phyloP scores from a whole-genome alignment of 2,329 filamentous ascomycete species.

The Alternaria incomplexa region DNA sequence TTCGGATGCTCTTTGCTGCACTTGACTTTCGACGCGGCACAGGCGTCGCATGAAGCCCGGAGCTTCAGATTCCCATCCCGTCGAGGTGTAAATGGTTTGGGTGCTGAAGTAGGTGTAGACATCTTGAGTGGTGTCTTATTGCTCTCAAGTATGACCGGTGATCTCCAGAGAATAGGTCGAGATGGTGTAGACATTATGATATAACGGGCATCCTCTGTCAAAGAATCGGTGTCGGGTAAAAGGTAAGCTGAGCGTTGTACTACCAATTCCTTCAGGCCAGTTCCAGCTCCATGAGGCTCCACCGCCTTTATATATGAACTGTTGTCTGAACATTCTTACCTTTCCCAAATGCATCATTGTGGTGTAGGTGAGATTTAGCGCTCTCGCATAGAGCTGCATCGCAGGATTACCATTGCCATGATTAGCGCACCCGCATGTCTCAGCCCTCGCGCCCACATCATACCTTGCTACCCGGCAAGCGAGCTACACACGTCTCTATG shows the following conservation, averaged over 20 bases:
- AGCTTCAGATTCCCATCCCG: slow-evolving; percentile 38
- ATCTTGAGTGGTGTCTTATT: slow-evolving; percentile 16
- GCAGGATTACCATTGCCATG: slow-evolving; percentile 3
- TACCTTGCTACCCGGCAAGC: slow-evolving; percentile 1
- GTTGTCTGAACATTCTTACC: not conserved
- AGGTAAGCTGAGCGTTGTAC: slow-evolving; percentile 7
- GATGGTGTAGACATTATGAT: slow-evolving; percentile 29
- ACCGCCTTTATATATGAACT: slow-evolving; percentile 11
- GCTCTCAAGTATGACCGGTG: slow-evolving; percentile 17
- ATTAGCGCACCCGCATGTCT: slow-evolving; percentile 7
- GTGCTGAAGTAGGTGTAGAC: slow-evolving; percentile 27
- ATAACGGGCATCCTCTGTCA: not conserved
- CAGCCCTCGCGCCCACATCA: not conserved
- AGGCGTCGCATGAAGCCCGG: slow-evolving; percentile 45
- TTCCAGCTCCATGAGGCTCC: not conserved
- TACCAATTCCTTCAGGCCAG: not conserved
- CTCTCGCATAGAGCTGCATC: slow-evolving; percentile 2
- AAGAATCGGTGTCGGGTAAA: slow-evolving; percentile 5
- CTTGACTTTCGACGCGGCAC: slow-evolving; percentile 47
- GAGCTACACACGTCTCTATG: not conserved
- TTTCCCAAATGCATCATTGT: not conserved
- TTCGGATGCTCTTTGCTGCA: slow-evolving; percentile 46
- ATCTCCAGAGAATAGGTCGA: slow-evolving; percentile 30
- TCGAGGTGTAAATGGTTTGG: slow-evolving; percentile 18
- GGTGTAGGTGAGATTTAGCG: slow-evolving; percentile 7